Evolutionary conservation across 2,329 filamentous ascomycete genomes (phyloP).

Genomic region (Penicillium paneum): DNA sequence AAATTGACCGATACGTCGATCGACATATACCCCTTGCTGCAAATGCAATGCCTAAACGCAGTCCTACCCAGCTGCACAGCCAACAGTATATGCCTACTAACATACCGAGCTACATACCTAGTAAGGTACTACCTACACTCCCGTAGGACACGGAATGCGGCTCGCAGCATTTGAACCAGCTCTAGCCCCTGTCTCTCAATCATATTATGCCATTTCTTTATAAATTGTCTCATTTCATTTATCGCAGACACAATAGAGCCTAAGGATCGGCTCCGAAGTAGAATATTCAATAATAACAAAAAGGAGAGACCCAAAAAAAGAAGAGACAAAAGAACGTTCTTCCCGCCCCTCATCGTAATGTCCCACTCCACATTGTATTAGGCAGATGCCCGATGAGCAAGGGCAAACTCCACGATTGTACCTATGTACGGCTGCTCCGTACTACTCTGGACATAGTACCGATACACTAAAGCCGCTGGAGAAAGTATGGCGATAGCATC

Average conservation of each 20-base stretch:
- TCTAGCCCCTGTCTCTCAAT: neutral
- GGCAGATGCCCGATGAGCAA: neutral
- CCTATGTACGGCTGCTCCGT: neutral
- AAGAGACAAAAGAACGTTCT: neutral
- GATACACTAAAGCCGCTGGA: neutral
- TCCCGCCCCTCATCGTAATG: neutral
- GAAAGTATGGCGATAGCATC: neutral
- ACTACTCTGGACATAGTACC: neutral
- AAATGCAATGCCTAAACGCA: conserved; percentile 4
- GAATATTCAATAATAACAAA: neutral
- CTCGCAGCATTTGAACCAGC: neutral
- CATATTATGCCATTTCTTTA: conserved; percentile 1
- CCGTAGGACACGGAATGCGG: neutral
- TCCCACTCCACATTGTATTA: neutral
- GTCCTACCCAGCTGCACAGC: neutral
- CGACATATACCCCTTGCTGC: neutral
- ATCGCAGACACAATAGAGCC: neutral
- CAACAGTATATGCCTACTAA: neutral
- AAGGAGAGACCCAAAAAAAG: neutral
- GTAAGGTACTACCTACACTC: neutral
- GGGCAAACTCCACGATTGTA: neutral
- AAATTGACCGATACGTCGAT: neutral
- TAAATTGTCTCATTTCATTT: neutral
- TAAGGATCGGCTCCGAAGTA: neutral
- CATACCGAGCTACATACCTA: neutral